Percentiles rank a stretch among this genome's conserved stretches.
Conservation (phyloP, 129 eudicot species). For the Chrysanthemum seticuspe region DNA sequence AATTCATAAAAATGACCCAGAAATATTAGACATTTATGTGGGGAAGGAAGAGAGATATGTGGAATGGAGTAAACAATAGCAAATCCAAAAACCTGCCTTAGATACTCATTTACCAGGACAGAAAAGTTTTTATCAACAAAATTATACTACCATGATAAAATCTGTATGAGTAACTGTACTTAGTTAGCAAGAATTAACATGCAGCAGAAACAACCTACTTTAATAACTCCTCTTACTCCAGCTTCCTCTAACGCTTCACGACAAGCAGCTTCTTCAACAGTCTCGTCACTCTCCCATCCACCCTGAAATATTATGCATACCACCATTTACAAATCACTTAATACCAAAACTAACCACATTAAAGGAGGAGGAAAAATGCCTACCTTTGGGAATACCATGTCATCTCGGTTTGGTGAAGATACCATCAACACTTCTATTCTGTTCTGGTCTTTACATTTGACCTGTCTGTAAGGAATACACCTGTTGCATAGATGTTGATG, state of each 20-base stretch:
- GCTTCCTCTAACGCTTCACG: conserved; percentile 85
- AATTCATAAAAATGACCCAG: no score
- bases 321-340: conserved; percentile 7
- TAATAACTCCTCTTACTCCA: conserved; percentile 57
- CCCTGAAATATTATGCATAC: conserved; percentile 40
- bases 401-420: conserved; percentile 64
- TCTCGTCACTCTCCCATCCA: conserved; percentile 79
- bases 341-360: conserved; percentile 11
- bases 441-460: conserved; percentile 30
- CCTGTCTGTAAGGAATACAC: conserved; percentile 61
- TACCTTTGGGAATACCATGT: conserved; percentile 75
- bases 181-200: conserved; percentile 13
- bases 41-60: not conserved
- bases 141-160: conserved; percentile 1
- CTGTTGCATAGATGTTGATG: conserved; percentile 33
- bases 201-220: conserved; percentile 32
- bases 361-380: not conserved
- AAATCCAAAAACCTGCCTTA: conserved; percentile 8
- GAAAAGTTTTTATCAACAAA: not conserved
- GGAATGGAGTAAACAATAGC: not conserved
- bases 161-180: not conserved
- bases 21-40: no score
- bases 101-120: not conserved
- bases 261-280: conserved; percentile 66
- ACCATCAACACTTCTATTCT: conserved; percentile 61